phyloP scores from a whole-genome alignment of 306 rosid genomes.

The Fragaria nilgerrensis region DNA sequence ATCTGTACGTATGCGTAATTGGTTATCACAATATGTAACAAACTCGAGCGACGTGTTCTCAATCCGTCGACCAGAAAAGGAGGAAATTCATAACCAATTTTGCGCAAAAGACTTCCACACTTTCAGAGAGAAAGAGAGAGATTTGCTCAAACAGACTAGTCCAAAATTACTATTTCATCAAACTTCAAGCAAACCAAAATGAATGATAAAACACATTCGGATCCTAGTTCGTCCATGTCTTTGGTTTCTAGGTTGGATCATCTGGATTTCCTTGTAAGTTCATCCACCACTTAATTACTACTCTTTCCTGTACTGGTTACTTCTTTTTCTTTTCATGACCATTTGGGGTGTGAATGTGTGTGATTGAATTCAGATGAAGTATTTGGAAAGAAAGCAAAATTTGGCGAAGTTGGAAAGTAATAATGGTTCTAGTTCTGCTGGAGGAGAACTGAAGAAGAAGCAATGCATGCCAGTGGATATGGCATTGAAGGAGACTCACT shows the following conservation, averaged over 20 bases:
- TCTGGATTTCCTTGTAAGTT: conserved; percentile 59
- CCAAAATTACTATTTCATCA: neutral
- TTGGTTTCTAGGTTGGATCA: conserved; percentile 72
- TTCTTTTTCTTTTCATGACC: neutral
- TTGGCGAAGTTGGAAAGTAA: conserved; percentile 19
- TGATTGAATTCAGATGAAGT: conserved; percentile 49
- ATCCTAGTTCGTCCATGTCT: conserved; percentile 43
- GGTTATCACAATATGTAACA: conserved; percentile 29
- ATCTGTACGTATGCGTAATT: too few species aligned
- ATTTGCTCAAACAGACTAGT: neutral
- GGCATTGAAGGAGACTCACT: conserved; percentile 45
- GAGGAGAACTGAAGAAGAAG: conserved; percentile 22
- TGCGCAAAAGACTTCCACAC: conserved; percentile 12
- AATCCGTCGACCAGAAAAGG: conserved; percentile 29
- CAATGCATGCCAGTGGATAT: conserved; percentile 39
- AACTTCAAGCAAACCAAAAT: conserved; percentile 15
- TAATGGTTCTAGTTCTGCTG: conserved; percentile 7
- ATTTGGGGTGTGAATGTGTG: neutral
- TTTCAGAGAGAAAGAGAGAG: neutral
- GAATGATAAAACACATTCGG: conserved; percentile 34
- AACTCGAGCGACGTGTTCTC: conserved; percentile 32
- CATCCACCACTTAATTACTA: neutral
- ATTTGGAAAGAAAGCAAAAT: conserved; percentile 57
- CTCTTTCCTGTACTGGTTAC: too few species aligned
- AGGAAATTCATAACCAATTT: conserved; percentile 33